Base-by-base conservation (phyloP, 2,329 filamentous ascomycete genomes). In the Fusarium nisikadoi region DNA sequence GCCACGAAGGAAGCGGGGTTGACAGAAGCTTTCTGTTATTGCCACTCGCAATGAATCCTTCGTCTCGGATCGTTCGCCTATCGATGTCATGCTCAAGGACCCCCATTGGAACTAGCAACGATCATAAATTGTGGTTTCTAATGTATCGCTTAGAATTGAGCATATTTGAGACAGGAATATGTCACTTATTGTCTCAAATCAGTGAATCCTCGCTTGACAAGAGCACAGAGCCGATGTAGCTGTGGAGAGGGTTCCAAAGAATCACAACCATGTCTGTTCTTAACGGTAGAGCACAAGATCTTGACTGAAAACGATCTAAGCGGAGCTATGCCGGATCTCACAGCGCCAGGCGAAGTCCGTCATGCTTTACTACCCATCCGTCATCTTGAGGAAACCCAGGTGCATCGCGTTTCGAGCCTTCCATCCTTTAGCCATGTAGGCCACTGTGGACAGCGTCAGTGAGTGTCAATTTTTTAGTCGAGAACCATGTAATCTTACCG, bases 381-480 rank as follows among this genome's bases (percentile, higher is more conserved):
- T 76, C 78, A 29, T 80, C 76, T 10, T 78, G 73, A 1, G 81
- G 81, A n/a, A 83, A 83, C 1, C 81, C 81, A 6, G 81, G 81
- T 2, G 79, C 61, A 36, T 81, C 67, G 12, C 70, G 73, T 14
- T 77, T 56, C 1, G 71, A 75, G 6, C 70, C 72, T 6, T 73
- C 72, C 74, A 76, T 4, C 74, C 74, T 39, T 78, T 77, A 1
- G 72, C 76, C 80, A 83, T 81, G 16, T 82, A 83, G 2, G 79
- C 78, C 33, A 83, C 81, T 83, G 16, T 29, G 19, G 1, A 13
- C 3, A 5, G 9, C 8, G 3, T 31, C 12, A 36, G 39, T 3
- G 8, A 23, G 11, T 3, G 2, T 8, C 35, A 2, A 9, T 9
- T n/a, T 17, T 3, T n/a, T 27, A 3, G 1, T 17, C 1, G 1